Evolutionary conservation across 2,329 filamentous ascomycete species (phyloP).

Genomic region (Epichloe gansuensis): DNA sequence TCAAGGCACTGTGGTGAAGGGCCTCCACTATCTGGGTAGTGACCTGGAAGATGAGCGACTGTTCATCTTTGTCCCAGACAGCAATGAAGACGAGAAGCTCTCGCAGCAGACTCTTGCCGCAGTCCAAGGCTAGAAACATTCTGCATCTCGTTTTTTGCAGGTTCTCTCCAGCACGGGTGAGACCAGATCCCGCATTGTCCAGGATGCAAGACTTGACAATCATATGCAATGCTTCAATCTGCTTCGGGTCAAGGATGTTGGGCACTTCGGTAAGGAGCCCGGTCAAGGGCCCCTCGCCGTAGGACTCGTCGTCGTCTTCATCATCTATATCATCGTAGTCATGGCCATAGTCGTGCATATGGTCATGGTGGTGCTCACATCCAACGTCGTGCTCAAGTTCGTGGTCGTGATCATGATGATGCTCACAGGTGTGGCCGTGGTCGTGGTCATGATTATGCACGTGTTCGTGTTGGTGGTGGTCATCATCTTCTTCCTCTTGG

Average conservation of each 20-base stretch:
- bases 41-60: slow-evolving; percentile 90
- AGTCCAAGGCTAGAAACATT: slow-evolving; percentile 79
- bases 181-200: slow-evolving; percentile 60
- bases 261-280: slow-evolving; percentile 87
- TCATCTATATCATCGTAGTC: slow-evolving; percentile 46
- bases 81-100: slow-evolving; percentile 94
- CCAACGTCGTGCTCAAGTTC: slow-evolving; percentile 19
- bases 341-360: slow-evolving; percentile 25
- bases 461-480: slow-evolving; percentile 10
- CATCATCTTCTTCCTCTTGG: slow-evolving; percentile 11
- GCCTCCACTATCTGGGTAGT: slow-evolving; percentile 93
- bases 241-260: slow-evolving; percentile 83
- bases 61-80: slow-evolving; percentile 89
- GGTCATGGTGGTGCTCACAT: slow-evolving; percentile 16
- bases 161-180: slow-evolving; percentile 58
- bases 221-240: slow-evolving; percentile 94
- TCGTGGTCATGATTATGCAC: slow-evolving; percentile 12
- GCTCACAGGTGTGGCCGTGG: slow-evolving; percentile 11
- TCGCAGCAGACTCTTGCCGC: slow-evolving; percentile 74
- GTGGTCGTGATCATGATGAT: slow-evolving; percentile 20
- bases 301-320: slow-evolving; percentile 67
- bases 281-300: slow-evolving; percentile 63
- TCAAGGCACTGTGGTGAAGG: slow-evolving; percentile 74
- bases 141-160: slow-evolving; percentile 84
- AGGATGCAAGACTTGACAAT: slow-evolving; percentile 93